Base-by-base conservation (phyloP, 2,329 filamentous ascomycete genomes). In the Neofusicoccum laricinum region DNA sequence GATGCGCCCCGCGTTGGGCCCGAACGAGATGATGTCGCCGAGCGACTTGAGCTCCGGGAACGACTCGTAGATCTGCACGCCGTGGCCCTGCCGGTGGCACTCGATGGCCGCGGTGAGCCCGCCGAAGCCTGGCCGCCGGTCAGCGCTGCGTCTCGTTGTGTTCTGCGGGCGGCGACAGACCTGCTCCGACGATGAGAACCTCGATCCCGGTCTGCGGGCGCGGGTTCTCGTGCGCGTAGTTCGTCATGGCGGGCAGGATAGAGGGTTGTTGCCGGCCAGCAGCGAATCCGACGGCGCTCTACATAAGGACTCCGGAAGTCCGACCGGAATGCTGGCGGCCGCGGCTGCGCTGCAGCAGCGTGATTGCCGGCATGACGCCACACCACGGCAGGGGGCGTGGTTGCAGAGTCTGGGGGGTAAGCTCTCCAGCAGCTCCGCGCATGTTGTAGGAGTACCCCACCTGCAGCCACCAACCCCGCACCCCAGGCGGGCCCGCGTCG, bases 51-150 rank as follows among this genome's bases (percentile, higher is more conserved):
- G 80, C 62, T 82, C 81, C 7, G 75, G 74, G 65, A 87, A 87
- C 0, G 82, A 79, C 69, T 88, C 86, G 71, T 87, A 86, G 66
- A 88, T 80, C 63, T 81, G 76, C 17, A 86, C 85, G 12, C 80
- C 77, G 70, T 88, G 86, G 15, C 86, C 86, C 67, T 88, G 84
- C 15, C 85, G 81, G 66, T 84, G 81, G 69, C 85, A 87, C 74
- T 89, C 86, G 66, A 89, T 86, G 46, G 86, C 86, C 17, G 86
- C 84, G 6, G 85, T 85, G 32, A 88, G 78, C 15, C 86, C 86
- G 41, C 85, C 86, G 65, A 88, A 88, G 19, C 86, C 86, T 76
- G 79, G 80, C 14, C 61, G 12, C 4, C 10, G 6, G 6, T 12
- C 5, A 40, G 6, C 8, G 11, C 53, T 30, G 43, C 17, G 55